phyloP scores from a whole-genome alignment of 176 grass and related monocot genomes.

The Phragmites australis region DNA sequence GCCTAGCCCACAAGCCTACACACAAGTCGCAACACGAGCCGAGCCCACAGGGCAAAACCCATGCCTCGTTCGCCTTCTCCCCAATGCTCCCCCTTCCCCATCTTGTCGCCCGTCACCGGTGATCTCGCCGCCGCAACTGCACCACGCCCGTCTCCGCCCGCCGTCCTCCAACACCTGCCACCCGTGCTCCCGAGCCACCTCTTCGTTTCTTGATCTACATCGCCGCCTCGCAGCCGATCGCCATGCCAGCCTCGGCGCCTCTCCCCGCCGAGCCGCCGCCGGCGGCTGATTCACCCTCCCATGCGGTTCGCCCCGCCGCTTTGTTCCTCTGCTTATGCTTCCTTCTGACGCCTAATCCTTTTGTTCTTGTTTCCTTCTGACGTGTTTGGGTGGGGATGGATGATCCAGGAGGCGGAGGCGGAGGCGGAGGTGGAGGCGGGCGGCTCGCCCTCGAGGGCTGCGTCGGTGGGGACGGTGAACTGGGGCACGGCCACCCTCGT shows the following conservation, averaged over 20 bases:
- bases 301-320: neutral
- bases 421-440: neutral
- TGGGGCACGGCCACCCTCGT: conserved; percentile 83
- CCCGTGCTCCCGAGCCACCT: neutral
- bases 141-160: neutral
- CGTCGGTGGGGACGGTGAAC: conserved; percentile 51
- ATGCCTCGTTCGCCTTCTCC: neutral
- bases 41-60: neutral
- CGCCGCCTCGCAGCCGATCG: neutral
- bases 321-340: neutral
- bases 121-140: conserved; percentile 40
- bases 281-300: neutral
- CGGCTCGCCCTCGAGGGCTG: neutral
- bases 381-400: neutral
- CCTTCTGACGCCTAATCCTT: neutral
- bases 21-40: neutral
- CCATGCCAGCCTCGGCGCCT: conserved; percentile 17
- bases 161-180: neutral
- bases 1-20: no score
- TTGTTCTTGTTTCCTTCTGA: neutral
- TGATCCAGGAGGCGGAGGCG: conserved; percentile 37
- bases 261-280: conserved; percentile 29
- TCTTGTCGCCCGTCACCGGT: neutral
- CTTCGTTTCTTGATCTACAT: neutral
- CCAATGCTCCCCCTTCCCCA: neutral